phyloP scores from a whole-genome alignment of 23 red algal species.

The Gracilariopsis chorda region DNA sequence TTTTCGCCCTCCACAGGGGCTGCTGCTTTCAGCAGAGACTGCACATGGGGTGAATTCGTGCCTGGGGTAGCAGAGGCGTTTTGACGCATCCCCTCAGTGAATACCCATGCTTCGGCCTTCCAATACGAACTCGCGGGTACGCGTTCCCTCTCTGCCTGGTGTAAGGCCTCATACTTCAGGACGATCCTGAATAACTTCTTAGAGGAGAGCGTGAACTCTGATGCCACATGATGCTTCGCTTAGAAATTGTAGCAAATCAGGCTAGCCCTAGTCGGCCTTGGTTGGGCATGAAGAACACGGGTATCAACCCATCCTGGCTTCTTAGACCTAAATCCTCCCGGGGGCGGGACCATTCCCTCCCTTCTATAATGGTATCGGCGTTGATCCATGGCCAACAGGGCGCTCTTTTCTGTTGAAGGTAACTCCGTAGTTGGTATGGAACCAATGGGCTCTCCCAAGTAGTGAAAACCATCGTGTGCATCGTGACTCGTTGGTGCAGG shows the following conservation, averaged over 20 bases:
- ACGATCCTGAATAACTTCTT: background rate
- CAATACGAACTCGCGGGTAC: background rate
- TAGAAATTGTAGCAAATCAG: slow-evolving; percentile 24
- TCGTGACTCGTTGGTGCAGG: background rate
- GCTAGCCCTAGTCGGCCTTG: background rate
- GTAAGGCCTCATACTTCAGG: slow-evolving; percentile 2
- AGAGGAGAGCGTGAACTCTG: background rate
- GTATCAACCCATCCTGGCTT: background rate
- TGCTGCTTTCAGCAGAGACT: too few relatives aligned
- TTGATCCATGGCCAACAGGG: background rate
- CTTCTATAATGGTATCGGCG: background rate
- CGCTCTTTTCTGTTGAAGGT: background rate
- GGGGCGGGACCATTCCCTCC: background rate
- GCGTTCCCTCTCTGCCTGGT: background rate
- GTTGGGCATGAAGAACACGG: background rate
- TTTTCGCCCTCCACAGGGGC: too few relatives aligned
- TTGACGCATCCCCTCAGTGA: too few relatives aligned
- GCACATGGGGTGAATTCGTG: too few relatives aligned
- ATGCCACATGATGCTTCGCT: background rate
- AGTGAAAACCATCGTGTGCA: background rate
- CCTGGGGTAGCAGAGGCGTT: too few relatives aligned
- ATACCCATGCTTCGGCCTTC: background rate
- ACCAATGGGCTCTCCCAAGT: background rate
- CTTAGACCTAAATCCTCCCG: background rate
- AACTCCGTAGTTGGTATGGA: background rate